Conservation (phyloP, 768 basidiomycete species). For the Kwoniella sp. region DNA sequence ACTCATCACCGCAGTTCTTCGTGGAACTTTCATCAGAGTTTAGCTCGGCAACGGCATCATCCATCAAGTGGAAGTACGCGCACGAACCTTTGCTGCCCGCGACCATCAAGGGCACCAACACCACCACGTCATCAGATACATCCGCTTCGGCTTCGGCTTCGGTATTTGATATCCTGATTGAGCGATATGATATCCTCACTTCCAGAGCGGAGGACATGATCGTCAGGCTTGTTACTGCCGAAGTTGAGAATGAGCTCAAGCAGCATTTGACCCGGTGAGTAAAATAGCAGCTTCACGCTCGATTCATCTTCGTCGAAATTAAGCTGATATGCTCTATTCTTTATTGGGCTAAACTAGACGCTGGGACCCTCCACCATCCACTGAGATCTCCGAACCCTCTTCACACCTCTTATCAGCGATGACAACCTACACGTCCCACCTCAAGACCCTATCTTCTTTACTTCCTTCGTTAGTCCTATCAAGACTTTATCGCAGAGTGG, state of each 20-base stretch:
- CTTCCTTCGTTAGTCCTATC: constrained; percentile 66
- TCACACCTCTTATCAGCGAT: constrained; percentile 74
- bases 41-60: constrained; percentile 10
- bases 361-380: constrained; percentile 51
- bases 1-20: no score
- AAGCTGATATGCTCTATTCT: neutral
- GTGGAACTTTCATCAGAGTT: constrained; percentile 71
- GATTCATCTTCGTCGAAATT: no score
- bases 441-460: constrained; percentile 67
- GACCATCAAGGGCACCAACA: constrained; percentile 5
- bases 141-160: constrained; percentile 58
- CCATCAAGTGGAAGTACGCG: constrained; percentile 26
- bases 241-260: constrained; percentile 76
- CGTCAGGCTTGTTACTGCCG: constrained; percentile 75
- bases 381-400: constrained; percentile 61
- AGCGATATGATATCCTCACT: constrained; percentile 65
- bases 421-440: constrained; percentile 76
- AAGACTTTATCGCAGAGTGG: constrained; percentile 72
- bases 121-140: constrained; percentile 5
- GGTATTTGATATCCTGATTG: constrained; percentile 76
- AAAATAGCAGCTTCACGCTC: no score
- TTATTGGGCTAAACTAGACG: constrained; percentile 43
- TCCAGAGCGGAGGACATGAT: constrained; percentile 84
- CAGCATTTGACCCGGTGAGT: constrained; percentile 66
- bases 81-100: constrained; percentile 29